Conservation (phyloP, 2,329 filamentous ascomycete genomes). For the Dendrostoma leiphaemia region DNA sequence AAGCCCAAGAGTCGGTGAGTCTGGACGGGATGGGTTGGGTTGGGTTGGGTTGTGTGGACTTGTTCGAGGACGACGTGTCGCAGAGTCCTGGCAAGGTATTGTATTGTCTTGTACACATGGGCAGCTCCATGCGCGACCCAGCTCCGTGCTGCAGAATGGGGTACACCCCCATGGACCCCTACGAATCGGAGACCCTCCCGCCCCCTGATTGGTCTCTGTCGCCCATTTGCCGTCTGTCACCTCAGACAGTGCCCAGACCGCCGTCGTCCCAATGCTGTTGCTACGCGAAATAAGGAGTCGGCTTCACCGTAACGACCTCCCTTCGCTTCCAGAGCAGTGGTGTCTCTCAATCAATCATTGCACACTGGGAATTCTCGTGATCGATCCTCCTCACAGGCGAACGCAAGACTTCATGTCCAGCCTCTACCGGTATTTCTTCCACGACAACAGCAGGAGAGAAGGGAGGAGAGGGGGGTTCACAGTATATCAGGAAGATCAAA, state of each 20-base stretch:
- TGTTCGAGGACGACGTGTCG: slow-evolving; percentile 13
- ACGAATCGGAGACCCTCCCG: slow-evolving; percentile 2
- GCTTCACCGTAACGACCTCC: slow-evolving; percentile 14
- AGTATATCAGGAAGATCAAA: too few relatives aligned
- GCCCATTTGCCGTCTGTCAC: neutral
- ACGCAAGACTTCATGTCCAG: too few relatives aligned
- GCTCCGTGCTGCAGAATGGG: slow-evolving; percentile 1
- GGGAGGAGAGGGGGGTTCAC: too few relatives aligned
- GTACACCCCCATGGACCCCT: neutral
- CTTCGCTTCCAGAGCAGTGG: neutral
- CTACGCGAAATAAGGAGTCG: slow-evolving; percentile 16
- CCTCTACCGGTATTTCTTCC: too few relatives aligned
- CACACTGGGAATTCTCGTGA: too few relatives aligned
- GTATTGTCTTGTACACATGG: neutral
- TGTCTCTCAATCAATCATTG: neutral
- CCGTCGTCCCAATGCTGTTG: slow-evolving; percentile 18
- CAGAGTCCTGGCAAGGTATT: neutral
- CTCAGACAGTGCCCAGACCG: neutral
- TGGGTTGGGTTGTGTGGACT: slow-evolving; percentile 15
- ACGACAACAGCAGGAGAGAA: too few relatives aligned
- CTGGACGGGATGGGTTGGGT: too few relatives aligned
- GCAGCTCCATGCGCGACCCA: slow-evolving; percentile 1
- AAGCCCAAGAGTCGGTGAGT: slow-evolving; percentile 8
- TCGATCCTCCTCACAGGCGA: too few relatives aligned
- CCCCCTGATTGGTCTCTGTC: neutral